These are phyloP conservation scores for Oehlia diaphana DNA, from an alignment of 192 early-diverging fungal genomes.

Conservation along the genomic window DNA sequence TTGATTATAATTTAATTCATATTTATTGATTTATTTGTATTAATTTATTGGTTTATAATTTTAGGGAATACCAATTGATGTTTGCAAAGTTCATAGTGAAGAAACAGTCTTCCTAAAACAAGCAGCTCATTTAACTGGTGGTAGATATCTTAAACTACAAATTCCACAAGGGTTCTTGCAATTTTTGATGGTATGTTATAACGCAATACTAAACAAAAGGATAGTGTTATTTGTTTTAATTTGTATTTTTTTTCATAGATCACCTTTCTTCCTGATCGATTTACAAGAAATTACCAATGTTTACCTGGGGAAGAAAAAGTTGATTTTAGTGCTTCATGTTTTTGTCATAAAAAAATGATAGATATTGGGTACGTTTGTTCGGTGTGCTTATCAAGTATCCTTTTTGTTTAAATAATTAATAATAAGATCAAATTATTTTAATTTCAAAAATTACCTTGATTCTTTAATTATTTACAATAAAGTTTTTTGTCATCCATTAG, in stretches of 20 bases:
- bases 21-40: not conserved
- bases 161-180: conserved; percentile 76
- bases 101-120: conserved; percentile 92
- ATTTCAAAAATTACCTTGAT: conserved; percentile 2
- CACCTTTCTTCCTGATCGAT: conserved; percentile 79
- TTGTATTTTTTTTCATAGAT: conserved; percentile 44
- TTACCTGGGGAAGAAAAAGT: conserved; percentile 78
- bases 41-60: not conserved
- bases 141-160: conserved; percentile 76
- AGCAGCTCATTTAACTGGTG: conserved; percentile 85
- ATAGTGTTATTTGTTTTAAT: no score
- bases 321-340: conserved; percentile 94
- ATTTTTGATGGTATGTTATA: conserved; percentile 73
- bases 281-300: conserved; percentile 68
- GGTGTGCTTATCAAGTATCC: conserved; percentile 90
- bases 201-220: no score
- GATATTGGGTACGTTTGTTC: conserved; percentile 98
- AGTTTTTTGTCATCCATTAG: conserved; percentile 11
- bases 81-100: conserved; percentile 77
- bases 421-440: not conserved
- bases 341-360: conserved; percentile 93
- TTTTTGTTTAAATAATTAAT: conserved; percentile 9
- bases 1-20: not conserved
- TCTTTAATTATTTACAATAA: not conserved
- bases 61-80: conserved; percentile 86